Evolutionary conservation across 306 rosid genomes (phyloP).

Genomic region (Begonia fuchsioides): DNA sequence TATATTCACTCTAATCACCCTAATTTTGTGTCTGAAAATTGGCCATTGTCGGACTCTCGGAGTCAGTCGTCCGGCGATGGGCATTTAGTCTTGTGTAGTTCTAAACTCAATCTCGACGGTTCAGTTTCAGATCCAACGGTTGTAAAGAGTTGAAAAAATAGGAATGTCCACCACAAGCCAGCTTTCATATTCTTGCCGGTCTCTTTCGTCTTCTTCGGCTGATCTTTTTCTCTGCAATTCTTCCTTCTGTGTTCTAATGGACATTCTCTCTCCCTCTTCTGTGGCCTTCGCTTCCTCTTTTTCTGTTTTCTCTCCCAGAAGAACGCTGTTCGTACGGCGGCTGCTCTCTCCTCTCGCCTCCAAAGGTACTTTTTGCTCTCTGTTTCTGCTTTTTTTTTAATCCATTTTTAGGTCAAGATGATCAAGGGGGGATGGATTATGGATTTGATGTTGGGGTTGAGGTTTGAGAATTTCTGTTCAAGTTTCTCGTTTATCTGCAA

Average conservation of each 20-base stretch:
- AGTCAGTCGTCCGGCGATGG: no score
- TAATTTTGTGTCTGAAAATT: no score
- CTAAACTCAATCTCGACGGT: no score
- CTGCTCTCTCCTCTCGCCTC: neutral
- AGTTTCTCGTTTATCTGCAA: neutral
- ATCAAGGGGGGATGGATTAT: neutral
- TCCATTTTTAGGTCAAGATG: neutral
- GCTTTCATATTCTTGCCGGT: no score
- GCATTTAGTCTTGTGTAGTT: no score
- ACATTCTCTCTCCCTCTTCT: neutral
- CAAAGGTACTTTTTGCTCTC: neutral
- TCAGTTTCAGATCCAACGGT: no score
- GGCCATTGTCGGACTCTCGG: no score
- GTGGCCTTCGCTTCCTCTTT: neutral
- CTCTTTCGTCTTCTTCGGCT: neutral
- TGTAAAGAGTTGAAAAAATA: no score
- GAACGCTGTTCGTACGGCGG: neutral
- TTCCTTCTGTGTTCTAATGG: neutral
- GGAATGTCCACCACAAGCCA: no score
- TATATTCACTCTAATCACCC: no score
- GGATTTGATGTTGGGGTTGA: neutral
- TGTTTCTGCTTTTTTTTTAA: neutral
- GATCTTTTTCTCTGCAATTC: neutral
- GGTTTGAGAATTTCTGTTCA: constrained; percentile 7
- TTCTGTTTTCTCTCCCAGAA: neutral